Evolutionary conservation across 225 moss, liverwort and hornwort genomes (phyloP), one percentile per base, ranked within the genome.

Genomic region (Lunularia cruciata): DNA sequence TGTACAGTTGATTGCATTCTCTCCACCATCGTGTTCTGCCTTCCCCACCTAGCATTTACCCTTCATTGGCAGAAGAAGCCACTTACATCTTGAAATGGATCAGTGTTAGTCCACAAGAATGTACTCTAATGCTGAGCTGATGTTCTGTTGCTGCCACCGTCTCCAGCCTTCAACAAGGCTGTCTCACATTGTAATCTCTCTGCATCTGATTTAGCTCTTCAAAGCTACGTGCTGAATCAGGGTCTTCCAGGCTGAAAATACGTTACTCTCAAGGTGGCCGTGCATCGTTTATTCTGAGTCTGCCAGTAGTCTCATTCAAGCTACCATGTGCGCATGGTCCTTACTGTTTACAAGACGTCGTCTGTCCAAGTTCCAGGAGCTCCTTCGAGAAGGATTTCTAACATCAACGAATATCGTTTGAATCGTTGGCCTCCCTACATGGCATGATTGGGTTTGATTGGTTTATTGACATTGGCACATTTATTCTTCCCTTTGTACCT

Each of bases 1-100:
- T 81, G 81, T 76, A 81, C 76, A 78, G 75, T 85, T 76, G 65
- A 81, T 77, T 77, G 39, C 74, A 48, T 77, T 77, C 61, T 64
- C 66, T 82, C 64, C 76, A 60, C 28, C 57, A 58, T 71, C 46
- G 49, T 52, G 62, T 62, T 62, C 68, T 69, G 58, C 45, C 38
- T 32, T 72, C 45, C 60, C 39, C 20, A n/a, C 64, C 26, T 26
- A 58, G 72, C 43, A 68, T 54, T 65, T 39, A 68, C 75, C 26
- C 47, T 27, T 18, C 40, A 52, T n/a, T 25, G 38, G 75, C 63
- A 72, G 68, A 72, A 47, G 68, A 57, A 30, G 68, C 76, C 55
- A 60, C 61, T 20, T 47, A 67, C 42, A 45, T 43, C 60, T 59
- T 65, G 18, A 58, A 66, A 63, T 80, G 68, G 68, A 64, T 63